Evolutionary conservation across 352 stramenopile genomes (phyloP), one percentile per base, ranked within the genome.

Genomic region (Phytophthora foliorum): DNA sequence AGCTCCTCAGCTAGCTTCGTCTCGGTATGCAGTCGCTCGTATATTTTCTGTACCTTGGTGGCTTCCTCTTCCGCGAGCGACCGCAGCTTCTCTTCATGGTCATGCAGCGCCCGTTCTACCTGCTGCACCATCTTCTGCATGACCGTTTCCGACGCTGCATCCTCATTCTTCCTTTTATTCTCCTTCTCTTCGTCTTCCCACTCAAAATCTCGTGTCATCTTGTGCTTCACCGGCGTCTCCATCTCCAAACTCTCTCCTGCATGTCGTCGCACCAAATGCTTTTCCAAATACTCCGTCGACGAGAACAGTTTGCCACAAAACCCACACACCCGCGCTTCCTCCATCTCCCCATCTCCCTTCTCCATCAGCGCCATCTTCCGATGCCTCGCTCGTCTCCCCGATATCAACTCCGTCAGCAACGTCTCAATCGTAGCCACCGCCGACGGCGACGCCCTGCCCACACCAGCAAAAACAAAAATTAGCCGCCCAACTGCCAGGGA

Each of bases 231-330:
- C 3, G 60, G 57, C 16, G 56, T 44, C 29, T 69, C 61, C 19
- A 74, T 6, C 38, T 57, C 52, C 42, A 49, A 48, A 44, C 32
- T 69, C 16, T 81, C 69, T 19, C 66, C 71, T 29, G 61, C 13
- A 72, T 94, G 86, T 16, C 86, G 64, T 21, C 86, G 59, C 25
- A 79, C 45, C n/a, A 80, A 51, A 57, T 94, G 86, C n/a, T 89
- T 88, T 4, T 88, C 75, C 19, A 94, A 64, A 67, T 82, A 94
- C 25, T 72, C 66, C 16, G 68, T 44, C 1, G 86, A 89, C 19
- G 81, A 88, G 27, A 94, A 94, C 51, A 92, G 58, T 54, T 92
- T 91, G 2, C 84, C 86, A 59, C 84, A 94, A 32, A 80, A 77
- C 17, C 61, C 67, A 73, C 84, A 94, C 9, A 88, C 70, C 0